Evolutionary conservation across 2,329 filamentous ascomycete species (phyloP).

Genomic region (Ambrosiella beaveri): DNA sequence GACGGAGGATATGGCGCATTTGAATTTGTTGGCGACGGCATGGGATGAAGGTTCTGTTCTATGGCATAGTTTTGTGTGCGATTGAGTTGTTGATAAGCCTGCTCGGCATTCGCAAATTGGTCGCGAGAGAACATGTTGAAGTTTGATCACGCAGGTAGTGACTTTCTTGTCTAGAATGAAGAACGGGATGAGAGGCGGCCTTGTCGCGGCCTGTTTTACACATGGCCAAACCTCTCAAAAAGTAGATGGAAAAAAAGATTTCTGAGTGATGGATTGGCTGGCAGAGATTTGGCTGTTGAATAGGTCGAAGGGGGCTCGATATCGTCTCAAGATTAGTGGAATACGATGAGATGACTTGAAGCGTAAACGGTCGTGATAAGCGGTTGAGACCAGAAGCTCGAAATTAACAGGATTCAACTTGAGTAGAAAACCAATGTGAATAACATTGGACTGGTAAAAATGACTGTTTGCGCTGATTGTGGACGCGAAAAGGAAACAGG

Average conservation of each 20-base stretch:
- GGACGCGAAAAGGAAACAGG: background rate
- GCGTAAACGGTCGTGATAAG: no score
- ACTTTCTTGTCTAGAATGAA: background rate
- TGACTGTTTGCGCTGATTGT: background rate
- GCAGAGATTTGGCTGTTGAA: background rate
- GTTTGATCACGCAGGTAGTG: background rate
- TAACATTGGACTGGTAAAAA: background rate
- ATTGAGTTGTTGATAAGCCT: background rate
- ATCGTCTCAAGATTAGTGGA: background rate
- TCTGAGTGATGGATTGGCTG: background rate
- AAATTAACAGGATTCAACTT: no score
- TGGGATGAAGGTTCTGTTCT: background rate
- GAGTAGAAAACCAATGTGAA: no score
- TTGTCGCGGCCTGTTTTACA: background rate
- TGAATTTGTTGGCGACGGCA: slow-evolving; percentile 1
- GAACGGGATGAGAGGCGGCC: background rate
- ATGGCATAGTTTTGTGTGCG: background rate
- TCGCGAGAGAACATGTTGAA: background rate
- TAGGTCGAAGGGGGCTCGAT: background rate
- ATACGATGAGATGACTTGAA: background rate
- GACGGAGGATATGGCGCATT: background rate
- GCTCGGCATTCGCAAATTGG: background rate
- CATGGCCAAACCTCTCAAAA: background rate
- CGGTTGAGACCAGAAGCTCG: background rate
- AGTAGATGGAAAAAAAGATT: background rate